Evolutionary conservation across 768 basidiomycete species (phyloP).

Genomic region (Panus rudis): DNA sequence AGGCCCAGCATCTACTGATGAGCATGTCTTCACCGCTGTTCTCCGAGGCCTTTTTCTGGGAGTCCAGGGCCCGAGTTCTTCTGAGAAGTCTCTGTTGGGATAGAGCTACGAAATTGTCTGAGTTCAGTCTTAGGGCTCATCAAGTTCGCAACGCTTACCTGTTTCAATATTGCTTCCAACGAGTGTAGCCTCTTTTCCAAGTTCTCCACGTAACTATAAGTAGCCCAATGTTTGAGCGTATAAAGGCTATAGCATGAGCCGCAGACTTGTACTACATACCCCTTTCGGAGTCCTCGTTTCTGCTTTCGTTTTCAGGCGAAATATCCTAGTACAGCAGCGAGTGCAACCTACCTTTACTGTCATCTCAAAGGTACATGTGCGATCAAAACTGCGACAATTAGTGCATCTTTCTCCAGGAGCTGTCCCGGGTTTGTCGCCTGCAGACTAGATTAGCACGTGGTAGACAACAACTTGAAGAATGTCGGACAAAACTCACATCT

Average conservation of each 20-base stretch:
- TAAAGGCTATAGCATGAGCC: background rate
- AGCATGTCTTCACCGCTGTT: conserved; percentile 5
- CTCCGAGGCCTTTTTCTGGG: background rate
- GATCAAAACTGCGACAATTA: conserved; percentile 4
- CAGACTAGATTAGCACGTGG: too few species aligned
- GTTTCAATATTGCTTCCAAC: conserved; percentile 32
- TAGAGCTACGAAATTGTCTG: conserved; percentile 38
- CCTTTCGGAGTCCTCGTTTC: conserved; percentile 59
- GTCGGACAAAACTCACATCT: too few species aligned
- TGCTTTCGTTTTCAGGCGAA: too few species aligned
- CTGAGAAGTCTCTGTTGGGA: conserved; percentile 55
- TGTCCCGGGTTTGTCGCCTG: too few species aligned
- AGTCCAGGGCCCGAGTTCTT: conserved; percentile 36
- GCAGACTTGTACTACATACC: conserved; percentile 31
- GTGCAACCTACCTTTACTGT: too few species aligned
- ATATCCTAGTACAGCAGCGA: too few species aligned
- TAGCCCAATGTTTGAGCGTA: too few species aligned
- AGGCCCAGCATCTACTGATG: too few species aligned
- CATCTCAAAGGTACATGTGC: conserved; percentile 4
- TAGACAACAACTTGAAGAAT: too few species aligned
- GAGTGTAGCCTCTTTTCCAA: conserved; percentile 36
- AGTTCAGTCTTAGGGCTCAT: background rate
- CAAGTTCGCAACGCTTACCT: conserved; percentile 23
- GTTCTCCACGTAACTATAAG: conserved; percentile 30
- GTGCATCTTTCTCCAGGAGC: conserved; percentile 1